Evolutionary conservation across 164 flowering plant species (phyloP), one percentile per base, ranked within the genome.

Genomic region (Vitis cinerea): DNA sequence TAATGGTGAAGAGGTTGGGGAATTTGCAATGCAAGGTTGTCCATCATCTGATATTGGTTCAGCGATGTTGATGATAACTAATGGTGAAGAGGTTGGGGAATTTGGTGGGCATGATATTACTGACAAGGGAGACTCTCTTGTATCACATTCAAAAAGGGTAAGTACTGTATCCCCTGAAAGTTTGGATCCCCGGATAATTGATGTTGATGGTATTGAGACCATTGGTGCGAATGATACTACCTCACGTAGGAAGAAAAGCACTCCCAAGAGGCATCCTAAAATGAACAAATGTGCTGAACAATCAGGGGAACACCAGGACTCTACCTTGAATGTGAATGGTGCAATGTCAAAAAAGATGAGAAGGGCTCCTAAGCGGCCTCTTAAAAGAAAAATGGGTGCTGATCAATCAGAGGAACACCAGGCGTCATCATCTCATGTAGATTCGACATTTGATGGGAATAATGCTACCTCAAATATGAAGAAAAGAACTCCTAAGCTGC

Each of bases 351-450:
- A 50, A 27, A 29, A 57, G 44, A 37, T 6, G 44, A 6, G 3
- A 31, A 50, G 29, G 13, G 47, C 31, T 6, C 50, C 61, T 55
- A 31, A n/a, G 56, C 11, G 19, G 47, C 50, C 47, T 11, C 27
- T 13, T 55, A 37, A 37, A 37, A 55, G 51, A 23, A 63, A 37
- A 48, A 48, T 10, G 49, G 13, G 70, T 50, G 17, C 57, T 31
- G 30, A 55, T 50, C 9, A 48, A 60, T 51, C 57, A 27, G n/a
- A 58, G 61, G 52, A 54, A 13, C 37, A 66, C 29, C 69, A 60
- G 59, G 72, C 48, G 50, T 31, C 66, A 29, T 63, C 27, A 65
- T 37, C 50, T 65, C 29, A 55, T 44, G 74, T 61, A 48, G 8
- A 64, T 67, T 75, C 12, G 7, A 29, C 50, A 57, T 4, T 54